These are phyloP conservation scores for Candida sithepensis DNA, from an alignment of 805 yeast species.

Conservation along the genomic window DNA sequence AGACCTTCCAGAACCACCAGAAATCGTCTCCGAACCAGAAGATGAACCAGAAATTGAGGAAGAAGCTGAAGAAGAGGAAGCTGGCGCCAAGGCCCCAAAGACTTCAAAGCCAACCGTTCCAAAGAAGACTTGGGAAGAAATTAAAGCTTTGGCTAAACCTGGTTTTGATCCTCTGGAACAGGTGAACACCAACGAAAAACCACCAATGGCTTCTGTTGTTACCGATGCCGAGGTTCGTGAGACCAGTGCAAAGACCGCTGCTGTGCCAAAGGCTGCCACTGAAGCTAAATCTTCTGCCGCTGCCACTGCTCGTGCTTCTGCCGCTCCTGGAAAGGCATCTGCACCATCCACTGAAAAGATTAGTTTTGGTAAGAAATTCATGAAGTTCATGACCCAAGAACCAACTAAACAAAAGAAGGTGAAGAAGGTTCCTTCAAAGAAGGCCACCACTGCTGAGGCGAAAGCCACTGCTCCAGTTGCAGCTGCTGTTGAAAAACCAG, in stretches of 20 bases:
- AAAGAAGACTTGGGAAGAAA: conserved; percentile 28
- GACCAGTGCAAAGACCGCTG: conserved; percentile 8
- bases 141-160: conserved; percentile 27
- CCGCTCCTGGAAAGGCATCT: neutral
- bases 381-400: conserved; percentile 21
- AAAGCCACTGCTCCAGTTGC: conserved; percentile 3
- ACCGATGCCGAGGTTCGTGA: conserved; percentile 16
- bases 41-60: conserved; percentile 27
- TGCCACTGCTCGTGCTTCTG: conserved; percentile 9
- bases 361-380: conserved; percentile 20
- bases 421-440: conserved; percentile 9
- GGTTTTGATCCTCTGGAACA: conserved; percentile 32
- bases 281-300: conserved; percentile 5
- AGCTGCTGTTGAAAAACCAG: conserved; percentile 6
- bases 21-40: conserved; percentile 24
- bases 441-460: conserved; percentile 1
- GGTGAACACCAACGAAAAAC: conserved; percentile 37
- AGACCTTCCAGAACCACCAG: conserved; percentile 25
- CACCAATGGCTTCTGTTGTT: conserved; percentile 31
- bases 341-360: conserved; percentile 6
- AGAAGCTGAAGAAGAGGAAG: conserved; percentile 31
- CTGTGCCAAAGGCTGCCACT: conserved; percentile 2
- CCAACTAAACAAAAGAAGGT: conserved; percentile 18
- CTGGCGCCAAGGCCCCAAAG: conserved; percentile 29
- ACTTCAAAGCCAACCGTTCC: conserved; percentile 13